phyloP scores from a whole-genome alignment of 495 filamentous ascomycete genomes.

The Jackrogersella multiformis region DNA sequence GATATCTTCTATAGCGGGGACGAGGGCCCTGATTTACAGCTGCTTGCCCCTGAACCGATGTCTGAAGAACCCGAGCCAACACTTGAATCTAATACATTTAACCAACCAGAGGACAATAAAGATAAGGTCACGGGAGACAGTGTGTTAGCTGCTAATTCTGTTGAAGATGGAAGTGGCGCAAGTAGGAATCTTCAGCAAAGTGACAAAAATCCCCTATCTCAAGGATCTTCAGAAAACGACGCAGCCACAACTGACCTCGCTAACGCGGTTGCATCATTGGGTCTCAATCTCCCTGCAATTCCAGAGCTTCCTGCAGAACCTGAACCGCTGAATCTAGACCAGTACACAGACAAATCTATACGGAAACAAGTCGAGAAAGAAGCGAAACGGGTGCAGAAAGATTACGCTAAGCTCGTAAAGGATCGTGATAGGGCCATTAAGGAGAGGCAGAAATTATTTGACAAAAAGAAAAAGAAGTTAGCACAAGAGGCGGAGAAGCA shows the following conservation, averaged over 20 bases:
- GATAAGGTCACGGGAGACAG: neutral
- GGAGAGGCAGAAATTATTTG: conserved; percentile 64
- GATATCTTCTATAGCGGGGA: conserved; percentile 18
- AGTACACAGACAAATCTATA: conserved; percentile 66
- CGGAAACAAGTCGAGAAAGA: conserved; percentile 73
- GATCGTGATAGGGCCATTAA: conserved; percentile 69
- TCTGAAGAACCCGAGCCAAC: conserved; percentile 25
- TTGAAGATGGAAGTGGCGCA: neutral
- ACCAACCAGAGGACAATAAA: neutral
- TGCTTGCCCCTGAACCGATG: conserved; percentile 43
- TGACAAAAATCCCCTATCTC: neutral
- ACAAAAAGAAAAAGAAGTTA: conserved; percentile 63
- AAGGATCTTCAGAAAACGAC: conserved; percentile 6
- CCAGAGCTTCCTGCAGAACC: conserved; percentile 55
- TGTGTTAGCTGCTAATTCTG: neutral
- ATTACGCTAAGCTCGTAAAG: conserved; percentile 69
- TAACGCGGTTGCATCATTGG: conserved; percentile 28
- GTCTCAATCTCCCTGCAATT: conserved; percentile 53
- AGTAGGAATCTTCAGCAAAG: neutral
- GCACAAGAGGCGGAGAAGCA: conserved; percentile 57
- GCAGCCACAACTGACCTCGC: conserved; percentile 25
- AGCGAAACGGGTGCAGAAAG: conserved; percentile 64
- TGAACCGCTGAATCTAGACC: conserved; percentile 56
- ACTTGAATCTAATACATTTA: neutral
- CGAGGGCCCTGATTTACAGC: conserved; percentile 25